These are phyloP conservation scores for Bipolaris bicolor DNA, from an alignment of 2,329 filamentous ascomycete genomes.

Conservation along the genomic window DNA sequence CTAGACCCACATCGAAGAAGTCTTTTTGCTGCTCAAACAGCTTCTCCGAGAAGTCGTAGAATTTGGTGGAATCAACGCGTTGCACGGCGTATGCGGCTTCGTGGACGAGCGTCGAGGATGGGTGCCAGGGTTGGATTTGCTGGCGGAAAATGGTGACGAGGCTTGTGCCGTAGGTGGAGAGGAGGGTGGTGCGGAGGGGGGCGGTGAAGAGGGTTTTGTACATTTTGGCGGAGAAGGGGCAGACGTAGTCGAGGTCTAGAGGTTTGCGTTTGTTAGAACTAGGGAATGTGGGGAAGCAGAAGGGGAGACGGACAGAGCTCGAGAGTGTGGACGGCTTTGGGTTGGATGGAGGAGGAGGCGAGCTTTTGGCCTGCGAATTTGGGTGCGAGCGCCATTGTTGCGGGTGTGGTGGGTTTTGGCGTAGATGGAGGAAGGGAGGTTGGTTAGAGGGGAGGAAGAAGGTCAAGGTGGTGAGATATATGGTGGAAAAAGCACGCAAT, in stretches of 20 bases:
- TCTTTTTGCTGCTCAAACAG: slow-evolving; percentile 73
- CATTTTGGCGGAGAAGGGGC: slow-evolving; percentile 75
- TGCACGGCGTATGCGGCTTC: slow-evolving; percentile 86
- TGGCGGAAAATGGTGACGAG: slow-evolving; percentile 85
- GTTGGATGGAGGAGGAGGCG: slow-evolving; percentile 49
- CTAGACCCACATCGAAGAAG: slow-evolving; percentile 85
- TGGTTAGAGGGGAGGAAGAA: not conserved
- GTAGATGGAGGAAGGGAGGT: not conserved
- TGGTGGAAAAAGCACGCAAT: slow-evolving; percentile 27
- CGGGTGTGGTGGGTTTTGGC: not conserved
- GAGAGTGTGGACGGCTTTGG: slow-evolving; percentile 58
- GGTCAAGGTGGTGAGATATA: not conserved
- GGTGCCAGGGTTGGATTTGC: slow-evolving; percentile 95
- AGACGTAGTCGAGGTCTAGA: slow-evolving; percentile 84
- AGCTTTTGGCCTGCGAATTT: slow-evolving; percentile 78
- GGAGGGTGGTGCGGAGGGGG: slow-evolving; percentile 68
- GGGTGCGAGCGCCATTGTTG: slow-evolving; percentile 73
- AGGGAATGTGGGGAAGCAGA: too few species aligned
- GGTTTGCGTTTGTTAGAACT: not conserved
- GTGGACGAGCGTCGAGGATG: slow-evolving; percentile 71
- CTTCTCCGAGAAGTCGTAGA: slow-evolving; percentile 77
- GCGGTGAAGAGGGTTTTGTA: slow-evolving; percentile 75
- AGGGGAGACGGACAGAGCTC: slow-evolving; percentile 55
- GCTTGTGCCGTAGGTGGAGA: slow-evolving; percentile 65
- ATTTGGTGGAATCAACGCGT: slow-evolving; percentile 70